These are phyloP conservation scores for Diplodia mutila DNA, from an alignment of 2,329 filamentous ascomycete species.

Conservation along the genomic window DNA sequence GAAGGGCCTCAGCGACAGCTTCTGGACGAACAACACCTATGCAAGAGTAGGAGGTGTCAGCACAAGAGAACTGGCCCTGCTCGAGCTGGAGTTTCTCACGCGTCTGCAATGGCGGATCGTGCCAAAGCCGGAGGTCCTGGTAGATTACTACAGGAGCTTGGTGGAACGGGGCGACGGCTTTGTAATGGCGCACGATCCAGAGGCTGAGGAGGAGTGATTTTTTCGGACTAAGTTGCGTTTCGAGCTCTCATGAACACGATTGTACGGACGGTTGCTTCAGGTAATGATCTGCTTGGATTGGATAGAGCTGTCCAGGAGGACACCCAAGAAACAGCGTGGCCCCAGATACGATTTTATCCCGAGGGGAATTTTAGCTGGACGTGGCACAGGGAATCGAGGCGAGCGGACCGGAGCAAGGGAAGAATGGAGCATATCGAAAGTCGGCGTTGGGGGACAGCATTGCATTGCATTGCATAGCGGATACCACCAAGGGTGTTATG, in stretches of 20 bases:
- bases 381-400: not conserved
- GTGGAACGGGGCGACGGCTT: slow-evolving; percentile 70
- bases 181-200: slow-evolving; percentile 47
- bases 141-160: slow-evolving; percentile 89
- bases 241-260: not conserved
- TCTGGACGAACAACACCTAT: slow-evolving; percentile 98
- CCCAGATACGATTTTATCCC: not conserved
- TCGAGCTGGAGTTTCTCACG: slow-evolving; percentile 92
- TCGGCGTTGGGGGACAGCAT: slow-evolving; percentile 25
- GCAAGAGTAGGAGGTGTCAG: slow-evolving; percentile 91
- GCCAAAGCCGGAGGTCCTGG: slow-evolving; percentile 88
- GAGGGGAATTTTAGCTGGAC: not conserved
- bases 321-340: not conserved
- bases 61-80: slow-evolving; percentile 81
- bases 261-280: not conserved
- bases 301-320: not conserved
- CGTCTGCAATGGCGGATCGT: slow-evolving; percentile 96
- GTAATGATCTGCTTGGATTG: not conserved
- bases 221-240: not conserved
- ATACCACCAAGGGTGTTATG: slow-evolving; percentile 23
- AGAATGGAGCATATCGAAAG: slow-evolving; percentile 21
- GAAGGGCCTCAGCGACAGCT: slow-evolving; percentile 93
- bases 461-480: slow-evolving; percentile 27
- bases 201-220: not conserved
- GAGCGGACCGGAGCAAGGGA: not conserved